Base-by-base conservation (phyloP, 768 basidiomycete species). In the Mrakia gelida region DNA sequence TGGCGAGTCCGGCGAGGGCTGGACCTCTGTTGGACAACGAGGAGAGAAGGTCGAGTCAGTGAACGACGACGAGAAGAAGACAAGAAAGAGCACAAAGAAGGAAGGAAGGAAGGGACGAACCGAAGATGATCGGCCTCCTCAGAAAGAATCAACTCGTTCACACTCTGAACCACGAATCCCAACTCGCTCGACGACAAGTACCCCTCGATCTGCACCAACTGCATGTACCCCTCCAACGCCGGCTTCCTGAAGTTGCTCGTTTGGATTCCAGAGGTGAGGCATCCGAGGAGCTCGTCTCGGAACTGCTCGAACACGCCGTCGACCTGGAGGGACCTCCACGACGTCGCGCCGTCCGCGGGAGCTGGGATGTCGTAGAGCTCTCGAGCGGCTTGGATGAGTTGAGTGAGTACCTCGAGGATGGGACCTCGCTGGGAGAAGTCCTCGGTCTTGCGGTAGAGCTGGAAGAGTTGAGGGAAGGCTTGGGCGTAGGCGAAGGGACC, bases 171-270 rank as follows among this genome's bases (percentile, higher is more conserved):
- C 59, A 94, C 85, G 82, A 91, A 94, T 4, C 90, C 89, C 16
- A 93, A 84, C 82, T 99, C 95, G 28, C 90, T 88, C 73, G 90
- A 87, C 0, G 88, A 86, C 54, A 96, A 85, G 65, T 94, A 87
- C 0, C 84, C 84, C 10, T 87, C 85, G 2, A 92, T 90, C 11
- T 88, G 88, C n/a, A 91, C 87, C 80, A 97, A 82, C 28, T 88
- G 88, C 59, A 88, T 88, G 67, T 95, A 85, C 10, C 90, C 90
- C 9, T 88, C 87, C 26, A 97, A 84, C 0, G 92, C 91, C 30
- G 89, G 86, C 45, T 86, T 84, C 32, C 89, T 86, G 8, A 71
- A 62, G 41, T 67, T 56, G 38, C 28, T 26, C 61, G 75, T 75
- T 26, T 75, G 76, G 63, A 80, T 75, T 6, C 73, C 79, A 30